Conservation (phyloP, 164 flowering plant species). For the Chloranthus sessilifolius region DNA sequence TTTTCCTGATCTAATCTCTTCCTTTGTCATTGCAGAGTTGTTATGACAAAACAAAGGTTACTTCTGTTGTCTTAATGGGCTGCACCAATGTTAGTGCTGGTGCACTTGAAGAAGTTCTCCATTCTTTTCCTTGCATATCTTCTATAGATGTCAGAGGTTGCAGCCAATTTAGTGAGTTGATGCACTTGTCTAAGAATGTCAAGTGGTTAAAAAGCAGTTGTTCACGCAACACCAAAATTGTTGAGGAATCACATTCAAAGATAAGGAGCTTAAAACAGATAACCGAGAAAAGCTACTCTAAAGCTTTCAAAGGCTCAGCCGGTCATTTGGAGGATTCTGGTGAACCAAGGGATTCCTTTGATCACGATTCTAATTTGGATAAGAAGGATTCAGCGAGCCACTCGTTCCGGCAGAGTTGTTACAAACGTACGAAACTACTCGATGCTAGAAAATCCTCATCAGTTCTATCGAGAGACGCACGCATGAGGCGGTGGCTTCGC, state of each 20-base stretch:
- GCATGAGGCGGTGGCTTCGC: constrained; percentile 62
- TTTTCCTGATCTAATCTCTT: constrained; percentile 7
- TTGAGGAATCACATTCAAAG: constrained; percentile 42
- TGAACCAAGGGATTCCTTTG: constrained; percentile 48
- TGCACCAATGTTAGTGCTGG: constrained; percentile 61
- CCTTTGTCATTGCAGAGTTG: constrained; percentile 58
- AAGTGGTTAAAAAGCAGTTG: constrained; percentile 54
- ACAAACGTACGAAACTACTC: constrained; percentile 70
- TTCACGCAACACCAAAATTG: constrained; percentile 13
- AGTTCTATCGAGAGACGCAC: constrained; percentile 87
- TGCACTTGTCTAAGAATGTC: constrained; percentile 41
- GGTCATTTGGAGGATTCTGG: constrained; percentile 54
- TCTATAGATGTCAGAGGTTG: constrained; percentile 79
- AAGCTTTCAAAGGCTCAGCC: constrained; percentile 24
- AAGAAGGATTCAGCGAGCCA: constrained; percentile 58
- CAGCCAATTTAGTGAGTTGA: constrained; percentile 63
- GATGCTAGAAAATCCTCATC: constrained; percentile 80
- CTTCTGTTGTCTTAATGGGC: constrained; percentile 57
- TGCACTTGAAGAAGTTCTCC: constrained; percentile 65
- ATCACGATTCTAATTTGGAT: constrained; percentile 31
- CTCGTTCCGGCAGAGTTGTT: constrained; percentile 58
- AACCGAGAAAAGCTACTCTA: constrained; percentile 38
- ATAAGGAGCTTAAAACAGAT: constrained; percentile 58
- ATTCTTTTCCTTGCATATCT: constrained; percentile 48
- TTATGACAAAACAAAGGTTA: constrained; percentile 57